These are phyloP conservation scores for Paramecium bursaria DNA, from an alignment of 73 alveolate species.

Conservation along the genomic window DNA sequence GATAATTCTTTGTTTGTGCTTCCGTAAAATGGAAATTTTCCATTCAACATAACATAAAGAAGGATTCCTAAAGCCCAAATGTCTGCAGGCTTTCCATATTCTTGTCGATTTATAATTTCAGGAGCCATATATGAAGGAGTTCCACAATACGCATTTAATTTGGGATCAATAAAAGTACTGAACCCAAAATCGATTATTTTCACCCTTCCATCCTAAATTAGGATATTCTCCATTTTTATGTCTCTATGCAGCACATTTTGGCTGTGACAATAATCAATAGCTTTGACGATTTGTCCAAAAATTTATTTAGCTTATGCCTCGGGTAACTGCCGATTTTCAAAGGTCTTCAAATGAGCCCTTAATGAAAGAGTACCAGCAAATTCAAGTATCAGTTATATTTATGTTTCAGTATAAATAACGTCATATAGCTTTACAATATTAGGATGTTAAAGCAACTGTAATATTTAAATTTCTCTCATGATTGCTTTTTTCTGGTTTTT, in stretches of 20 bases:
- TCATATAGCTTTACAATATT: constrained; percentile 89
- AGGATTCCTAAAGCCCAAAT: constrained; percentile 81
- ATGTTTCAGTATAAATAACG: constrained; percentile 84
- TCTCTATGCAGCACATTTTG: constrained; percentile 79
- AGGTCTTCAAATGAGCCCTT: constrained; percentile 76
- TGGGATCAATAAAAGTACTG: constrained; percentile 73
- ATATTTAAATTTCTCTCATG: constrained; percentile 86
- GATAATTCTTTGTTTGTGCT: constrained; percentile 65
- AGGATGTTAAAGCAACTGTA: constrained; percentile 81
- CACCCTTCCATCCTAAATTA: constrained; percentile 73
- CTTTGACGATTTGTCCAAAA: constrained; percentile 40
- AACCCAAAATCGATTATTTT: constrained; percentile 84
- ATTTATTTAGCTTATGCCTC: constrained; percentile 69
- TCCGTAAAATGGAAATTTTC: constrained; percentile 77
- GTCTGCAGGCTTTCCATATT: constrained; percentile 82
- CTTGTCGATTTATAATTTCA: constrained; percentile 77
- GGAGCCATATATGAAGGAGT: constrained; percentile 87
- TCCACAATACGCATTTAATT: constrained; percentile 79
- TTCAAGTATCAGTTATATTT: constrained; percentile 88
- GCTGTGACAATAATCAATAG: constrained; percentile 81
- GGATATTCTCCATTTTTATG: constrained; percentile 82
- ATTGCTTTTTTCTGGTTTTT: constrained; percentile 84
- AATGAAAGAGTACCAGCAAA: constrained; percentile 88
- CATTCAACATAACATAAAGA: constrained; percentile 70
- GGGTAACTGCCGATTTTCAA: constrained; percentile 70